Base-by-base conservation (phyloP, 2,329 filamentous ascomycete genomes). In the Fusarium armeniacum region DNA sequence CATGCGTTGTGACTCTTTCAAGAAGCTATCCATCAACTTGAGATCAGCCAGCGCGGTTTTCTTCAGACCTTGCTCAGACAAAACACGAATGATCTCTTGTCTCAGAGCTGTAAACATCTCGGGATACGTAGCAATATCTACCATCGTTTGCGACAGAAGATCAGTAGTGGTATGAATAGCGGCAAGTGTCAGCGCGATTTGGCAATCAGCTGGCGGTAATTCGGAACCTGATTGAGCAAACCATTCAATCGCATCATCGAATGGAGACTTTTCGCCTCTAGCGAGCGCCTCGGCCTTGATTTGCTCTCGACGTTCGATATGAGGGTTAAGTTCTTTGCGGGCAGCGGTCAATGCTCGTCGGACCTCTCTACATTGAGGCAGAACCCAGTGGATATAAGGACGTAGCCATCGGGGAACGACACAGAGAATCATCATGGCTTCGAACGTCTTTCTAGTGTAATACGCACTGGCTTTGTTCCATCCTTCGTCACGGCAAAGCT, bases 81-180 rank as follows among this genome's bases (percentile, higher is more conserved):
- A 15, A 0, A 72, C 55, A 0, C 24, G 1, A 0, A 55, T 4
- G 0, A 81, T 80, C 58, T 86, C 84, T n/a, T 83, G 77, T 6
- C 82, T 78, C 16, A 86, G 73, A 6, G 71, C 62, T 7, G 78
- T 74, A 6, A 84, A 51, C n/a, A 77, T 78, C 0, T 76, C 72
- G 4, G 77, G 74, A 35, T 82, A 78, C 5, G 80, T 78, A 0
- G 84, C 85, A 20, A 87, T 71, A 2, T 70, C 60, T 0, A 65
- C 28, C 38, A 76, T 59, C 0, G 64, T 67, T 28, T 71, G 62
- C 1, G 58, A 53, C 0, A 75, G 40, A 6, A 75, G 7, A 13
- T 76, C 75, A 5, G 82, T 80, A 0, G 86, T 87, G 1, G 86
- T 88, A 73, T 88, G 86, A 28, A 87, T 86, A 6, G 84, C 83